These are phyloP conservation scores for Clitopilus hobsonii DNA, from an alignment of 768 basidiomycete species.

Conservation along the genomic window DNA sequence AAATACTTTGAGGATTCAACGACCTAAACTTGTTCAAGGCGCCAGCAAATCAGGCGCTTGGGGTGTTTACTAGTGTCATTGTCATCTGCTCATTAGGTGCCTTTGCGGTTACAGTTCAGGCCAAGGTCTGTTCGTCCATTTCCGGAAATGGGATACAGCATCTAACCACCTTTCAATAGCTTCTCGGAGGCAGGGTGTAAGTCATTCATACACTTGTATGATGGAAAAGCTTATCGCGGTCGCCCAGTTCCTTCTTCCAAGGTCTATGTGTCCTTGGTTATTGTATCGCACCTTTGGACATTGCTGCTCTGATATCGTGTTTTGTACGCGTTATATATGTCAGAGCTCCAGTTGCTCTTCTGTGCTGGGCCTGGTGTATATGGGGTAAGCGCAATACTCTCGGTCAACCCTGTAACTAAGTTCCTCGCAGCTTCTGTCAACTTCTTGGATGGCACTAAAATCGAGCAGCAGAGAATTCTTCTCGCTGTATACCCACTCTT, in stretches of 20 bases:
- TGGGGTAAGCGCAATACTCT: conserved; percentile 67
- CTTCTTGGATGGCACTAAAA: conserved; percentile 92
- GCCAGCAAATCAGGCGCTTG: conserved; percentile 74
- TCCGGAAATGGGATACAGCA: no score
- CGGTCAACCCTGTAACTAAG: background rate
- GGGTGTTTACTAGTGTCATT: conserved; percentile 91
- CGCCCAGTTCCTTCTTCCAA: conserved; percentile 85
- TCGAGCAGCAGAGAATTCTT: conserved; percentile 84
- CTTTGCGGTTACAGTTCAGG: conserved; percentile 89
- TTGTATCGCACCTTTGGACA: conserved; percentile 88
- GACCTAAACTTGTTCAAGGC: conserved; percentile 47
- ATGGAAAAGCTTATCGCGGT: conserved; percentile 3
- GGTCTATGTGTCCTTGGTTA: conserved; percentile 93
- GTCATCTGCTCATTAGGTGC: conserved; percentile 91
- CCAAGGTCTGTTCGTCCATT: conserved; percentile 64
- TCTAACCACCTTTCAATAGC: no score
- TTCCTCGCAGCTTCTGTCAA: conserved; percentile 79
- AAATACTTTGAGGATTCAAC: background rate
- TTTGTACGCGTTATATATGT: conserved; percentile 86
- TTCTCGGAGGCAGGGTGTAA: conserved; percentile 81
- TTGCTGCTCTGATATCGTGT: conserved; percentile 83
- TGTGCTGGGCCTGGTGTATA: conserved; percentile 93
- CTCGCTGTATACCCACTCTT: conserved; percentile 95
- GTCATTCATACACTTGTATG: conserved; percentile 15
- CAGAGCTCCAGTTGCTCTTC: conserved; percentile 78